These are phyloP conservation scores for Fusarium palustre DNA, from an alignment of 2,329 filamentous ascomycete genomes.

Conservation along the genomic window DNA sequence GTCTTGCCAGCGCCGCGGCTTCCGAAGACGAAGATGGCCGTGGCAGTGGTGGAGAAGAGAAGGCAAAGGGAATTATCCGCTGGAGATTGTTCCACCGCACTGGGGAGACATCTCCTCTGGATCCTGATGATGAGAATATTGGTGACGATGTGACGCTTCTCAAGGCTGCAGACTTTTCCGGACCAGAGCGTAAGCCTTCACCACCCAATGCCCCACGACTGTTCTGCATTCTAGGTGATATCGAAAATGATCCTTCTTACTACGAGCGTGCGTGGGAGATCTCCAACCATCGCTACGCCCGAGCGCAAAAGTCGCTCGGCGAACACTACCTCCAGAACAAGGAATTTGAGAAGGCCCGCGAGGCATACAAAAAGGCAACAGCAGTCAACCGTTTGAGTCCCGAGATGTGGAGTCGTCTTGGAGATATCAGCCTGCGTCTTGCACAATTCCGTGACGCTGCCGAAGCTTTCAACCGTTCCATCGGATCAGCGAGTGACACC, in stretches of 20 bases:
- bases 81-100: constrained; percentile 81
- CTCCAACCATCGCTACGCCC: constrained; percentile 81
- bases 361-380: constrained; percentile 83
- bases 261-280: constrained; percentile 92
- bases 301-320: constrained; percentile 88
- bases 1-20: constrained; percentile 73
- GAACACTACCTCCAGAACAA: constrained; percentile 77
- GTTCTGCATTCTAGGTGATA: constrained; percentile 93
- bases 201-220: constrained; percentile 87
- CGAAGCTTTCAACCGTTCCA: constrained; percentile 84
- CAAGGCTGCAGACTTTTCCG: constrained; percentile 65
- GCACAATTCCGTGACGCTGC: constrained; percentile 82
- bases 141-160: constrained; percentile 65
- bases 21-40: constrained; percentile 69
- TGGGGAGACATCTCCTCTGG: constrained; percentile 50
- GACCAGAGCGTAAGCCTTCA: constrained; percentile 74
- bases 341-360: constrained; percentile 75
- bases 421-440: constrained; percentile 86
- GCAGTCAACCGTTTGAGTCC: constrained; percentile 83
- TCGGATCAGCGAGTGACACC: constrained; percentile 68
- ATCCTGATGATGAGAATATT: constrained; percentile 64
- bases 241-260: constrained; percentile 78
- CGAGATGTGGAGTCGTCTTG: constrained; percentile 88
- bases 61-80: constrained; percentile 80
- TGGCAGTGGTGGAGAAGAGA: constrained; percentile 75